Percentiles rank a stretch among this genome's conserved stretches.
phyloP scores from a whole-genome alignment of 352 stramenopile species.

The Phytophthora rubi region DNA sequence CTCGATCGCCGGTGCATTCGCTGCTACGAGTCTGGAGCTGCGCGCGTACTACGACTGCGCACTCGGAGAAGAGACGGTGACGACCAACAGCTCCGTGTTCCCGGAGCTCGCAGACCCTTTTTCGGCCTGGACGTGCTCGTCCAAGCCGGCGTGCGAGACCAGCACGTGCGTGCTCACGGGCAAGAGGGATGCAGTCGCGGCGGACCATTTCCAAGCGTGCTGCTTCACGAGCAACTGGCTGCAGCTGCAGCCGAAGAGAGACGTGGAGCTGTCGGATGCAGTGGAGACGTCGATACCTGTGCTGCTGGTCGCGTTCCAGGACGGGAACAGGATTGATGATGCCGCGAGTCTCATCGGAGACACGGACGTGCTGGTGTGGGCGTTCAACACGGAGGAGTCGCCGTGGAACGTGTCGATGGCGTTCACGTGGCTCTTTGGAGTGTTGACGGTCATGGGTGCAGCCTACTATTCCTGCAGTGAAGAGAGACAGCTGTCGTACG shows the following conservation, averaged over 20 bases:
- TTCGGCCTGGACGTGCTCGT: constrained; percentile 33
- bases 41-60: constrained; percentile 54
- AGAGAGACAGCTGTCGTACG: constrained; percentile 59
- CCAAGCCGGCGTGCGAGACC: constrained; percentile 37
- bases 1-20: constrained; percentile 49
- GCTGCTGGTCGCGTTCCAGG: constrained; percentile 46
- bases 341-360: constrained; percentile 26
- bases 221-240: constrained; percentile 59
- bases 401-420: constrained; percentile 76
- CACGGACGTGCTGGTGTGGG: constrained; percentile 30
- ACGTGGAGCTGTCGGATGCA: background rate
- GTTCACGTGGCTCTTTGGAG: constrained; percentile 64
- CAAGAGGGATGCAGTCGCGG: background rate
- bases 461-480: constrained; percentile 61
- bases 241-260: constrained; percentile 34
- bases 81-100: constrained; percentile 48
- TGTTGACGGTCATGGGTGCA: constrained; percentile 49
- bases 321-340: constrained; percentile 44
- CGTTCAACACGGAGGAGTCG: constrained; percentile 50
- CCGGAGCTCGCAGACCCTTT: constrained; percentile 34
- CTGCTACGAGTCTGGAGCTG: constrained; percentile 20
- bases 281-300: constrained; percentile 37
- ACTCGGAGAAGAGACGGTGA: constrained; percentile 44
- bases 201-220: constrained; percentile 47
- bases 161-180: constrained; percentile 49